Percentiles rank a stretch among this genome's conserved stretches.
phyloP scores from a whole-genome alignment of 1,284 basidiomycete species.

The Papiliotrema nemorosa region DNA sequence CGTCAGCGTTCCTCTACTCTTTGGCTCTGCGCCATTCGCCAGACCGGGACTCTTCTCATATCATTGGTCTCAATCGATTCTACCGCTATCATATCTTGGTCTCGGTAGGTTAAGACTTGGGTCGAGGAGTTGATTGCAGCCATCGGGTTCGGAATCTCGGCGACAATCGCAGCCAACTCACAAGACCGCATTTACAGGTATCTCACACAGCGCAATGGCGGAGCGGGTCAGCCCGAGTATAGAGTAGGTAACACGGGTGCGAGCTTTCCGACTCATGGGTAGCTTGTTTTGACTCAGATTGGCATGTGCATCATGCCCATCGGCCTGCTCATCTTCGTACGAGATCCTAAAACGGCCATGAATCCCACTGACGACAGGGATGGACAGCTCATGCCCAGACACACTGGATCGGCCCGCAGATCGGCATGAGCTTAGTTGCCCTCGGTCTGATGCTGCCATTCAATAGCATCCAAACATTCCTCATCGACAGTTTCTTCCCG shows the following conservation, averaged over 20 bases:
- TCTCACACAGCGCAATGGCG: slow-evolving; percentile 22
- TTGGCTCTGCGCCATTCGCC: slow-evolving; percentile 41
- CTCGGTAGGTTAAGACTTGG: slow-evolving; percentile 26
- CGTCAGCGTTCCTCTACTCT: slow-evolving; percentile 50
- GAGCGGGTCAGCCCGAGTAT: slow-evolving; percentile 48
- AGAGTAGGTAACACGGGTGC: slow-evolving; percentile 32
- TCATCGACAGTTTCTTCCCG: slow-evolving; percentile 52
- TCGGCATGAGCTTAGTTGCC: slow-evolving; percentile 39
- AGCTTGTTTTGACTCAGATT: slow-evolving; percentile 49
- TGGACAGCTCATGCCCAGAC: slow-evolving; percentile 46
- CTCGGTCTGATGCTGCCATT: slow-evolving; percentile 49
- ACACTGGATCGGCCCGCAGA: slow-evolving; percentile 48
- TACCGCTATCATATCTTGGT: slow-evolving; percentile 49
- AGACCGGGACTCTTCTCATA: slow-evolving; percentile 46
- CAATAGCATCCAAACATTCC: slow-evolving; percentile 47
- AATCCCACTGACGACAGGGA: slow-evolving; percentile 10
- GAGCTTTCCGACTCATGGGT: neutral
- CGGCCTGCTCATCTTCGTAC: slow-evolving; percentile 48
- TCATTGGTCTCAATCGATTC: slow-evolving; percentile 43
- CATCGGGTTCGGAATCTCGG: slow-evolving; percentile 47
- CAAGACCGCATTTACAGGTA: slow-evolving; percentile 51
- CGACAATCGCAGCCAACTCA: slow-evolving; percentile 41
- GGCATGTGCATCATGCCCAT: slow-evolving; percentile 52
- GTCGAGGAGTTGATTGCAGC: slow-evolving; percentile 20
- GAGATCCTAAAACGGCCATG: neutral